Conservation (phyloP, 2,329 filamentous ascomycete genomes). For the Mollisia scopiformis region DNA sequence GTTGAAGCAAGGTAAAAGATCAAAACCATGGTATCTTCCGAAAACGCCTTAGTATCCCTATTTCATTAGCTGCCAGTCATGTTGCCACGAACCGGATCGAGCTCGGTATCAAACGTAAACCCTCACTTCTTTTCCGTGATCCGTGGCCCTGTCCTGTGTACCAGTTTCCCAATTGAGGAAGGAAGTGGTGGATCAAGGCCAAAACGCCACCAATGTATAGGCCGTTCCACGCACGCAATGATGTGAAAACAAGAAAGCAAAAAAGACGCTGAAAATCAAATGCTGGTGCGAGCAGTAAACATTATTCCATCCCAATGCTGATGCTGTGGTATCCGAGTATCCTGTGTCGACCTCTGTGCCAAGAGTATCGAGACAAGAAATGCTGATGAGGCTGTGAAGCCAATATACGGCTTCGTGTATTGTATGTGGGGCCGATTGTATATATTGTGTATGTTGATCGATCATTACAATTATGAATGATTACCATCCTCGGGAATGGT, state of each 20-base stretch:
- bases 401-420: conserved; percentile 28
- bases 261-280: conserved; percentile 29
- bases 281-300: conserved; percentile 25
- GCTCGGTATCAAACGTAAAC: conserved; percentile 27
- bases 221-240: conserved; percentile 28
- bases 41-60: conserved; percentile 27
- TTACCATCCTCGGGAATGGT: conserved; percentile 86
- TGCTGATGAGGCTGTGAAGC: conserved; percentile 36
- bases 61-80: conserved; percentile 15
- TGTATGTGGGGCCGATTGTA: conserved; percentile 10
- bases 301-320: conserved; percentile 28
- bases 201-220: conserved; percentile 32
- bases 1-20: conserved; percentile 16
- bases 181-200: conserved; percentile 11
- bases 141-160: conserved; percentile 17
- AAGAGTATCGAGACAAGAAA: conserved; percentile 33
- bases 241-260: conserved; percentile 22
- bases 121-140: conserved; percentile 24
- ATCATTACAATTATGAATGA: conserved; percentile 30
- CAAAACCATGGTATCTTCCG: conserved; percentile 35
- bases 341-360: conserved; percentile 32
- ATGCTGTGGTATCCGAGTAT: conserved; percentile 12
- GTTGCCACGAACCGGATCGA: neutral
- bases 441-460: conserved; percentile 18
- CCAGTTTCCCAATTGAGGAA: conserved; percentile 8